Percentiles rank a stretch among this genome's conserved stretches.
Evolutionary conservation across 306 rosid species (phyloP).

Genomic region (Chamaecrista fasciculata): DNA sequence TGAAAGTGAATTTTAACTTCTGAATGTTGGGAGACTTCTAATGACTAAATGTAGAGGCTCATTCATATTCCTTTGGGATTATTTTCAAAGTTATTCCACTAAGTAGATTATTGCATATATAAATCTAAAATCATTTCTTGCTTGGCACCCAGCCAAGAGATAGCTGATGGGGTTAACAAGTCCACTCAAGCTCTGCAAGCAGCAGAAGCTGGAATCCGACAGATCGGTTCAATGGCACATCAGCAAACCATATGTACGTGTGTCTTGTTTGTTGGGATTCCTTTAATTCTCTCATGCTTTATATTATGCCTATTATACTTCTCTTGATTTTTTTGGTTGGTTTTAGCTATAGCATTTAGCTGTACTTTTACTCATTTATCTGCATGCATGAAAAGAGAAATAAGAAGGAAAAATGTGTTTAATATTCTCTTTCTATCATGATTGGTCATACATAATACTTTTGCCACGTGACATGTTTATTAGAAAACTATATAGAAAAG

Average conservation of each 20-base stretch:
- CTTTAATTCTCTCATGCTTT: background rate
- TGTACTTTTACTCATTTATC: background rate
- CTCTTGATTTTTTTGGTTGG: background rate
- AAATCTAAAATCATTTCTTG: conserved; percentile 23
- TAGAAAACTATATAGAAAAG: no score
- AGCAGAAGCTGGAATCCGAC: conserved; percentile 84
- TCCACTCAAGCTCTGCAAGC: conserved; percentile 91
- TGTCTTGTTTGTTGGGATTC: conserved; percentile 21
- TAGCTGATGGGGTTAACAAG: conserved; percentile 82
- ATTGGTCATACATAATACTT: no score
- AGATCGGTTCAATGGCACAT: conserved; percentile 72
- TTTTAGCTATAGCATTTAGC: conserved; percentile 14
- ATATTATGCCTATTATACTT: background rate
- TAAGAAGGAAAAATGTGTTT: no score
- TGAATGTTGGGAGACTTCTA: conserved; percentile 8
- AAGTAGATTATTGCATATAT: background rate
- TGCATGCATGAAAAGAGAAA: background rate
- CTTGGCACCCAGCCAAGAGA: conserved; percentile 71
- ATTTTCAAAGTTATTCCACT: conserved; percentile 12
- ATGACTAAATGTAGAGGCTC: conserved; percentile 5
- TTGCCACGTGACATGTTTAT: no score
- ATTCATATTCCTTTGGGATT: background rate
- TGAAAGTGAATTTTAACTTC: conserved; percentile 7
- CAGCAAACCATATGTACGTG: conserved; percentile 83
- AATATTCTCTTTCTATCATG: no score